A percentile compares a stretch with the other conserved stretches of the same genome.
phyloP scores from a whole-genome alignment of 2,329 filamentous ascomycete species.

The Cercospora sesami region DNA sequence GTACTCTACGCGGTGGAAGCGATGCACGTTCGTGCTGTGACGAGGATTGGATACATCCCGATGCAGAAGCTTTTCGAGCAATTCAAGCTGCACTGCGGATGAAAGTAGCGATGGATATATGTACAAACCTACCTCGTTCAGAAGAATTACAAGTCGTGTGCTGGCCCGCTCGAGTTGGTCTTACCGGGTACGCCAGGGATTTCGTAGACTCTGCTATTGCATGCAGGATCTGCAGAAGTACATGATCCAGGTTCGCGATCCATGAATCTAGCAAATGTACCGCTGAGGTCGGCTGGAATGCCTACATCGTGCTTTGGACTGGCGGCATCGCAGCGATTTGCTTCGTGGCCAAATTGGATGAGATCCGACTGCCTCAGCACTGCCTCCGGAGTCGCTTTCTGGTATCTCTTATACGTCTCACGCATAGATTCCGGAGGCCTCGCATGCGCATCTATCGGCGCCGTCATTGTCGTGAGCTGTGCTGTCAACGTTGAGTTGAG shows the following conservation, averaged over 20 bases:
- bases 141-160: constrained; percentile 19
- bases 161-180: constrained; percentile 22
- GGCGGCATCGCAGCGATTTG: background rate
- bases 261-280: constrained; percentile 26
- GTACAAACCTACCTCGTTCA: constrained; percentile 61
- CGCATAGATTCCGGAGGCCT: constrained; percentile 71
- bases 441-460: constrained; percentile 69
- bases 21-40: constrained; percentile 87
- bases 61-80: constrained; percentile 75
- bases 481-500: background rate
- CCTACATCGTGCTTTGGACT: constrained; percentile 2
- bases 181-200: constrained; percentile 69
- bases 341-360: constrained; percentile 14
- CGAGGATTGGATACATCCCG: constrained; percentile 69
- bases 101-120: constrained; percentile 76
- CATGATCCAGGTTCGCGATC: background rate
- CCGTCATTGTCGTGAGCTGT: constrained; percentile 15
- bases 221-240: background rate
- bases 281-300: constrained; percentile 20
- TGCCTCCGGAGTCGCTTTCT: constrained; percentile 57
- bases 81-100: constrained; percentile 62
- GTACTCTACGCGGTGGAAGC: constrained; percentile 74
- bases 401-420: constrained; percentile 72
- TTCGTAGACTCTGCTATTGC: constrained; percentile 48
- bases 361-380: constrained; percentile 42